Base-by-base conservation (phyloP, 179 eudicot genomes). In the Gypsophila paniculata region DNA sequence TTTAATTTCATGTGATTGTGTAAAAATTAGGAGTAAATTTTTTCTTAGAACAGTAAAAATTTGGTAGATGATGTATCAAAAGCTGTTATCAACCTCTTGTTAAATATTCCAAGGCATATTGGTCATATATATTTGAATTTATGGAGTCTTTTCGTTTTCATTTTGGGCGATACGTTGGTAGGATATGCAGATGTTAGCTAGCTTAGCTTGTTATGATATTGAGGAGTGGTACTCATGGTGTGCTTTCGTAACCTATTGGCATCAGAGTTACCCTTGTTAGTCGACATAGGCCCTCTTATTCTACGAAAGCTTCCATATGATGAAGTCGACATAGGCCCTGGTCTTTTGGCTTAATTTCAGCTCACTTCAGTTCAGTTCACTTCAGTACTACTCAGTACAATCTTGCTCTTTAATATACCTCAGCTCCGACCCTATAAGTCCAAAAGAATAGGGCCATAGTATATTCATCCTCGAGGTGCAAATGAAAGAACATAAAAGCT, bases 1-100 rank as follows among this genome's bases (percentile, higher is more conserved):
- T 65, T 77, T 11, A 58, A 48, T 77, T 53, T 68, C 80, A 72
- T 77, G 80, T 72, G 80, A 17, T 61, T 72, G 68, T 77, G 72
- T 73, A 77, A 77, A 77, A 29, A 68, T 23, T 72, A 77, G 80
- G 80, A 72, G 53, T 57, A 14, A 72, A 44, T 42, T 48, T 55
- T 59, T 36, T 68, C 25, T 39, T 57, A 72, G 76, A 61, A 68
- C 49, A 77, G 38, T 67, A 70, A 9, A 46, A 46, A 4, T 46
- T 62, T 69, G 67, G 67, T 61, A 60, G 76, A 61, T 44, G 70
- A 61, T 51, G 58, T 44, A 25, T 42, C 46, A 9, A 73, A 61
- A 73, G 81, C 68, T 74, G 77, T 72, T 57, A 69, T 64, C 72
- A 65, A 70, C 68, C 32, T 48, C 49, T 67, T 74, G 65, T 46